Percentiles rank a stretch among this genome's conserved stretches.
Conservation (phyloP, 2,329 filamentous ascomycete genomes). For the Hymenoscyphus repandus region DNA sequence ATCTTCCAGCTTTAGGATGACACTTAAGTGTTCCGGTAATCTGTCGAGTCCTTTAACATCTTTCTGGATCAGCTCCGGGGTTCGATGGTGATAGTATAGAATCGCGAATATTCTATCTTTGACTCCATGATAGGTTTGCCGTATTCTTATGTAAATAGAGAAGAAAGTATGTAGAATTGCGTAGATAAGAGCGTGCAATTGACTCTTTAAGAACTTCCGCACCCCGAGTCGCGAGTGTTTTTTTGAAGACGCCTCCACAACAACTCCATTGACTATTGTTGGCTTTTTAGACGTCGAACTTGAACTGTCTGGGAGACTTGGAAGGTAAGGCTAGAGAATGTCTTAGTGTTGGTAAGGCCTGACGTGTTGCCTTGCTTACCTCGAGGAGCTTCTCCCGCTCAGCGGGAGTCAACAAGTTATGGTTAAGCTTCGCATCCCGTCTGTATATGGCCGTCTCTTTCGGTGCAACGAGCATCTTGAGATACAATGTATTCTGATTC, state of each 20-base stretch:
- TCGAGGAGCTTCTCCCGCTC: constrained; percentile 42
- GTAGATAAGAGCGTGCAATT: constrained; percentile 64
- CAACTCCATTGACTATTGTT: constrained; percentile 20
- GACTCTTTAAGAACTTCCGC: constrained; percentile 54
- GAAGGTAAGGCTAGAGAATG: constrained; percentile 30
- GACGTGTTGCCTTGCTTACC: constrained; percentile 29
- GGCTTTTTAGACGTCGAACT: constrained; percentile 21
- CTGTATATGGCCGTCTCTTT: constrained; percentile 39
- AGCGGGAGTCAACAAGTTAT: constrained; percentile 37
- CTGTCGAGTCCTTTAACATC: constrained; percentile 73
- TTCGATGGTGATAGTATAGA: constrained; percentile 91
- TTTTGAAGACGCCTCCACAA: constrained; percentile 17
- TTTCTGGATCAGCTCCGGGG: constrained; percentile 83
- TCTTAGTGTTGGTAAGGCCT: not conserved
- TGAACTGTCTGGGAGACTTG: constrained; percentile 23
- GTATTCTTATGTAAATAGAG: constrained; percentile 78
- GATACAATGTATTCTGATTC: not conserved
- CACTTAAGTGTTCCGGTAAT: constrained; percentile 80
- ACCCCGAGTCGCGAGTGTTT: constrained; percentile 44
- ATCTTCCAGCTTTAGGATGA: constrained; percentile 72
- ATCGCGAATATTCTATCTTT: constrained; percentile 74
- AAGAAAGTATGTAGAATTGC: constrained; percentile 73
- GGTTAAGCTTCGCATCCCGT: constrained; percentile 39
- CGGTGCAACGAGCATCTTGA: constrained; percentile 24
- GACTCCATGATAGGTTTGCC: constrained; percentile 74